Evolutionary conservation across 2,329 filamentous ascomycete species (phyloP), one percentile per base, ranked within the genome.

Genomic region (Chrysoporthe cubensis): DNA sequence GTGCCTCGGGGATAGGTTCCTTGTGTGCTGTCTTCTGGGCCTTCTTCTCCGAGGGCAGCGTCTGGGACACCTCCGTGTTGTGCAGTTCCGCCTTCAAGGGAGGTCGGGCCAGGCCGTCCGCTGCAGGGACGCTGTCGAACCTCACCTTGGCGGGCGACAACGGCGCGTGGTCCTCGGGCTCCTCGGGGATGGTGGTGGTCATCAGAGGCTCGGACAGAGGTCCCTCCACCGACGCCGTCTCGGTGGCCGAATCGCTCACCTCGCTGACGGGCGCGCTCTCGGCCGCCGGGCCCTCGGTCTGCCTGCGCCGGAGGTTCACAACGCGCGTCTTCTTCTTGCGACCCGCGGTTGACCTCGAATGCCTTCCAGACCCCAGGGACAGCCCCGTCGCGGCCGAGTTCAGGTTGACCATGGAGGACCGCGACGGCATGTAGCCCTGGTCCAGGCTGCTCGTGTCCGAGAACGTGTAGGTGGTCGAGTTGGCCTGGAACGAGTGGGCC

Each of bases 281-380:
- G 42, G 76, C 78, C 50, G 76, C 78, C 50, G 77, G 77, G 14
- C 76, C 78, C 68, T 85, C 84, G 4, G 83, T 81, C 73, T 85
- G 87, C 70, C 86, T 83, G 70, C 85, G 88, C n/a, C 93, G 86
- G 16, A 96, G 82, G 74, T 96, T 93, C 69, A 96, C 91, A 16
- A 96, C 90, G 26, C 93, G 85, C 68, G 88, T 93, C 85, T 95
- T 96, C 83, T 92, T 92, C 81, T 92, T 95, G 65, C 91, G 87
- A 44, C 87, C 84, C 32, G 85, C 83, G 70, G 88, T 85, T 3
- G 88, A 81, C 71, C 91, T 87, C 56, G 85, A 81, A 72, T 85
- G 80, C 60, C 87, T 82, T 64, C 84, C 85, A 3, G 87, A 83
- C 26, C 89, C 89, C 9, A 93, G 82, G 16, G 86, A 85, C n/a